Conservation (phyloP, 441 rosid genomes). For the Codiaeum variegatum region DNA sequence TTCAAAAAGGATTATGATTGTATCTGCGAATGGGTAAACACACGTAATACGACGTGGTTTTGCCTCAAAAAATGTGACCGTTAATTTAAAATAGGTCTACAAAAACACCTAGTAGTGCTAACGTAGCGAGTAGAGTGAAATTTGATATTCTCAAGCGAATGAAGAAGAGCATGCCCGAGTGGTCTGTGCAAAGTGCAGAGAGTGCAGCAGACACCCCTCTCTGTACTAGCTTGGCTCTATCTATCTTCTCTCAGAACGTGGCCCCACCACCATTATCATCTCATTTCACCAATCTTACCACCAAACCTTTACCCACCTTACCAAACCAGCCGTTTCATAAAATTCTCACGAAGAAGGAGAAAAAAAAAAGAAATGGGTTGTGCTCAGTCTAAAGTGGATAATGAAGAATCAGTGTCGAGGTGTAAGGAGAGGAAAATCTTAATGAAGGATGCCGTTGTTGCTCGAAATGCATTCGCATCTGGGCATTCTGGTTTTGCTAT, state of each 20-base stretch:
- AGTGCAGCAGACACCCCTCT: no score
- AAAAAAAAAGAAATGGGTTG: constrained; percentile 61
- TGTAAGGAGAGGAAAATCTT: constrained; percentile 68
- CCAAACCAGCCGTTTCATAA: background rate
- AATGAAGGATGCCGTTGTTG: constrained; percentile 68
- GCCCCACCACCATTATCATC: constrained; percentile 14
- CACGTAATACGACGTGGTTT: constrained; percentile 36
- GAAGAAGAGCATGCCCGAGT: background rate
- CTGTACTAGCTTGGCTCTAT: constrained; percentile 32
- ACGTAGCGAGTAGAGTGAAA: constrained; percentile 30
- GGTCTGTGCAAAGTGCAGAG: constrained; percentile 7
- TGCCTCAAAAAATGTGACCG: constrained; percentile 68
- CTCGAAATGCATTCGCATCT: constrained; percentile 84
- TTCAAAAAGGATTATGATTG: background rate
- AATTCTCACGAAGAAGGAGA: background rate
- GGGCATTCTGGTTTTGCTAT: constrained; percentile 73
- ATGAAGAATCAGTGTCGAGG: constrained; percentile 79
- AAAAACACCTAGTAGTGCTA: constrained; percentile 16
- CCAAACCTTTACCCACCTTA: constrained; percentile 9
- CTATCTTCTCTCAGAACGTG: constrained; percentile 12
- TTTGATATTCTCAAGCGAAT: constrained; percentile 27
- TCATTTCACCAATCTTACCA: background rate
- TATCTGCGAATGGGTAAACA: background rate
- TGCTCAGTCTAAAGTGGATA: constrained; percentile 82
- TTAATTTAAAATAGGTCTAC: constrained; percentile 27